Evolutionary conservation across 345 rosid species (phyloP).

Genomic region (Pelargonium nanum): DNA sequence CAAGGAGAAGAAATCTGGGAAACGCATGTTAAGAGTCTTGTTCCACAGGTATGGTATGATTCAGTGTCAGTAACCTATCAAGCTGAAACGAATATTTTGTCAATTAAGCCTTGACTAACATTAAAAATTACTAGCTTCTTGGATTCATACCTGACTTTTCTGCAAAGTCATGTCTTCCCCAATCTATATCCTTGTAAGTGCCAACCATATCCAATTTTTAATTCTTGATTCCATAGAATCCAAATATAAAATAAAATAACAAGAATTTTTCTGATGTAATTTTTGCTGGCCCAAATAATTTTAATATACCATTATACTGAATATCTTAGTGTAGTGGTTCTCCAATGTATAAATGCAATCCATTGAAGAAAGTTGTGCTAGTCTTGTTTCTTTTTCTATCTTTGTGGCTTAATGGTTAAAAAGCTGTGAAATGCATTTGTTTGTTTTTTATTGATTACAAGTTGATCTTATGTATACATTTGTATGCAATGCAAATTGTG

Average conservation of each 20-base stretch:
- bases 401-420: neutral
- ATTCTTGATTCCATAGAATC: neutral
- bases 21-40: conserved; percentile 75
- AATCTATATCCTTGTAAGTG: neutral
- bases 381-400: too few relatives aligned
- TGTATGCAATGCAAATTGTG: neutral
- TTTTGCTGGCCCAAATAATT: too few relatives aligned
- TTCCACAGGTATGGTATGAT: conserved; percentile 78
- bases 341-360: too few relatives aligned
- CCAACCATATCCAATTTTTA: neutral
- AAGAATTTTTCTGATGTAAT: too few relatives aligned
- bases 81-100: neutral
- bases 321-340: too few relatives aligned
- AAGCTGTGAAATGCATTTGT: neutral
- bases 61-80: neutral
- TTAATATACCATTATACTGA: too few relatives aligned
- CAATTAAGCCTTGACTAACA: neutral
- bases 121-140: neutral
- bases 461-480: neutral
- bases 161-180: neutral
- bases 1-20: conserved; percentile 91
- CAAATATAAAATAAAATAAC: too few relatives aligned
- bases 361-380: too few relatives aligned
- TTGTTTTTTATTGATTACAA: neutral
- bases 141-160: neutral